Percentiles rank a stretch among this genome's conserved stretches.
These are phyloP conservation scores for Lyophyllum semitale DNA, from an alignment of 768 basidiomycete species.

Conservation along the genomic window DNA sequence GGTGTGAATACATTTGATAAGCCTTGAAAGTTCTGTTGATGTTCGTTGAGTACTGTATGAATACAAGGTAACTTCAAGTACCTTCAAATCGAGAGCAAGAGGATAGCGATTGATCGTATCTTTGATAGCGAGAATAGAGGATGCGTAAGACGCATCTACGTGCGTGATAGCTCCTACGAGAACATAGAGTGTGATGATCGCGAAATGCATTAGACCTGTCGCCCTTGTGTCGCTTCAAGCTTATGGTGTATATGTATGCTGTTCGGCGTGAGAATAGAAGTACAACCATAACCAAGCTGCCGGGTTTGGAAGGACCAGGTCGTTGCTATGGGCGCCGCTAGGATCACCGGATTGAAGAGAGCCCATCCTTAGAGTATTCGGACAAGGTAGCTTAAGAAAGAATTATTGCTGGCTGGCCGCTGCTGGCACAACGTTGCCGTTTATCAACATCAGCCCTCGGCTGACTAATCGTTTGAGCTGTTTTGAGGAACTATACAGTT, in stretches of 20 bases:
- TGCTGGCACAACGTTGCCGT: too few relatives aligned
- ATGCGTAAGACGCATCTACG: neutral
- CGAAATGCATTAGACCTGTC: neutral
- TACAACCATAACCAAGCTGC: too few relatives aligned
- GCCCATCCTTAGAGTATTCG: too few relatives aligned
- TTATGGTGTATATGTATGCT: too few relatives aligned
- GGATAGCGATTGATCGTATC: neutral
- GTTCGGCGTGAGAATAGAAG: too few relatives aligned
- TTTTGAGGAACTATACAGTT: slow-evolving; percentile 43
- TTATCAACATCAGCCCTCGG: too few relatives aligned
- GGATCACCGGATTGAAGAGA: too few relatives aligned
- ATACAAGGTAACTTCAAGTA: neutral
- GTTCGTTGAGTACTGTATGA: neutral
- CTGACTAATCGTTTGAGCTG: slow-evolving; percentile 23
- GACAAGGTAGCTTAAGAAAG: too few relatives aligned
- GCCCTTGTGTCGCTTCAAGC: too few relatives aligned
- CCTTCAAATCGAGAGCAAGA: slow-evolving; percentile 4
- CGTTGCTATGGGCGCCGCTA: too few relatives aligned
- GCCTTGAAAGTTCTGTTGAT: neutral
- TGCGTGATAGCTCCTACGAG: neutral
- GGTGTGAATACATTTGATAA: neutral
- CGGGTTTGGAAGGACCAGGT: too few relatives aligned
- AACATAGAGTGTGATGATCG: neutral
- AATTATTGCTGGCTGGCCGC: too few relatives aligned
- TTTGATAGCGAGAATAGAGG: neutral